Evolutionary conservation across 2,329 filamentous ascomycete genomes (phyloP).

Genomic region (Claviceps cyperi): DNA sequence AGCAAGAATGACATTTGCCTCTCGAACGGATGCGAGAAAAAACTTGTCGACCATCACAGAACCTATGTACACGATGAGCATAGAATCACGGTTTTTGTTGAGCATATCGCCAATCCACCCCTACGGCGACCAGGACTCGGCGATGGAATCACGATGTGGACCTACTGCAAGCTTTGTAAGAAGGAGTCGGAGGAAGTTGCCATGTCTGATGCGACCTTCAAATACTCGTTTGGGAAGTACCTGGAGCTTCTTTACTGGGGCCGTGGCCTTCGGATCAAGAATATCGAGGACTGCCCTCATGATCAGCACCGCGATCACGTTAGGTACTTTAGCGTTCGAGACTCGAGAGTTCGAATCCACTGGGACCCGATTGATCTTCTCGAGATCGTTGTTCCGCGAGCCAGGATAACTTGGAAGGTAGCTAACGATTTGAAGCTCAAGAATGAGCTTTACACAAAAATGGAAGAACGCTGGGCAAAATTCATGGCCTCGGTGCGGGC

Average conservation of each 20-base stretch:
- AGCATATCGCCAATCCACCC: constrained; percentile 35
- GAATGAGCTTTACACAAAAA: constrained; percentile 75
- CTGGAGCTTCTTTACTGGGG: constrained; percentile 97
- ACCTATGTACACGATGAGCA: constrained; percentile 96
- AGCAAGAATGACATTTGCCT: constrained; percentile 64
- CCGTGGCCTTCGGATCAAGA: constrained; percentile 59
- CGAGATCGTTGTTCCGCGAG: constrained; percentile 83
- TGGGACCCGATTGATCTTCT: constrained; percentile 87
- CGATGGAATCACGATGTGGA: constrained; percentile 88
- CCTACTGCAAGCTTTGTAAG: constrained; percentile 80
- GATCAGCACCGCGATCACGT: constrained; percentile 88
- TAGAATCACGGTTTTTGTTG: constrained; percentile 80
- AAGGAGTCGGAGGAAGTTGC: constrained; percentile 78
- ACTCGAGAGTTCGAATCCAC: constrained; percentile 75
- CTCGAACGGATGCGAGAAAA: constrained; percentile 72
- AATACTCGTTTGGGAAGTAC: constrained; percentile 97
- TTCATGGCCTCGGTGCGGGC: constrained; percentile 82
- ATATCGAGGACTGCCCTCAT: constrained; percentile 63
- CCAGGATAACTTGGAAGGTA: constrained; percentile 93
- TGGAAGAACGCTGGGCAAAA: constrained; percentile 66
- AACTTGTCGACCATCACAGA: constrained; percentile 83
- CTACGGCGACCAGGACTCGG: constrained; percentile 27
- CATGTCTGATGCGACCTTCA: constrained; percentile 93
- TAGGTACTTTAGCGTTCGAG: constrained; percentile 79
- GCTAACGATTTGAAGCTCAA: constrained; percentile 85